Evolutionary conservation across 768 basidiomycete species (phyloP).

Genomic region (Gloeopeniophorella convolvens): DNA sequence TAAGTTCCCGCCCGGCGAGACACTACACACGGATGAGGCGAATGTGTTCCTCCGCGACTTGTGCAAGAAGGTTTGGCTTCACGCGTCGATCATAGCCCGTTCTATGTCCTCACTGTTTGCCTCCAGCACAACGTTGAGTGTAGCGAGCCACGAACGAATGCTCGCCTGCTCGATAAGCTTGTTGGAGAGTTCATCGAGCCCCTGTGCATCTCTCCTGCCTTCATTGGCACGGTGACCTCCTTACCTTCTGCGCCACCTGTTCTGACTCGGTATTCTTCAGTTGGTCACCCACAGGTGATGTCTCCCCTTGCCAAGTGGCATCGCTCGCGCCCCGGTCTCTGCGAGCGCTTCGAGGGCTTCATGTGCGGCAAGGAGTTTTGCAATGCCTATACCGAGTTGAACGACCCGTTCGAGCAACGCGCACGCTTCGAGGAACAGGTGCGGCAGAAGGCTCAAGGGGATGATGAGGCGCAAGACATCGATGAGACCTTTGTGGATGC

Average conservation of each 20-base stretch:
- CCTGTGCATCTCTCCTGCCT: constrained; percentile 91
- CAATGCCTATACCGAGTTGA: constrained; percentile 99
- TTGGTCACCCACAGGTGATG: constrained; percentile 99
- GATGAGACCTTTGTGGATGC: constrained; percentile 96
- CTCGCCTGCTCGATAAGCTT: constrained; percentile 96
- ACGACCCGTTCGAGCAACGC: constrained; percentile 96
- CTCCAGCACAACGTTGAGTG: constrained; percentile 91
- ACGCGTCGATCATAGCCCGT: neutral
- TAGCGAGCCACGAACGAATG: constrained; percentile 90
- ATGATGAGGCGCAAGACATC: constrained; percentile 96
- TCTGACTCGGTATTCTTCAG: constrained; percentile 32
- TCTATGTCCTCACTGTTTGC: neutral
- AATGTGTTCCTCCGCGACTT: constrained; percentile 85
- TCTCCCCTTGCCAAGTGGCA: constrained; percentile 99
- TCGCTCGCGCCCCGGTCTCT: constrained; percentile 92
- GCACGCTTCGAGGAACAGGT: constrained; percentile 94
- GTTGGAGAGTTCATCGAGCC: constrained; percentile 98
- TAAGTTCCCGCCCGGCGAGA: constrained; percentile 90
- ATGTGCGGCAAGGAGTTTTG: constrained; percentile 97
- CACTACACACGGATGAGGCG: constrained; percentile 79
- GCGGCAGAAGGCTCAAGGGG: constrained; percentile 90
- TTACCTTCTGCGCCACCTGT: neutral
- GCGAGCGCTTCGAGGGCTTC: constrained; percentile 98
- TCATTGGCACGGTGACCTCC: constrained; percentile 60
- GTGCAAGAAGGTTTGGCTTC: constrained; percentile 62